Evolutionary conservation across 169 alveolate genomes (phyloP).

Genomic region (Perkinsus chesapeaki): DNA sequence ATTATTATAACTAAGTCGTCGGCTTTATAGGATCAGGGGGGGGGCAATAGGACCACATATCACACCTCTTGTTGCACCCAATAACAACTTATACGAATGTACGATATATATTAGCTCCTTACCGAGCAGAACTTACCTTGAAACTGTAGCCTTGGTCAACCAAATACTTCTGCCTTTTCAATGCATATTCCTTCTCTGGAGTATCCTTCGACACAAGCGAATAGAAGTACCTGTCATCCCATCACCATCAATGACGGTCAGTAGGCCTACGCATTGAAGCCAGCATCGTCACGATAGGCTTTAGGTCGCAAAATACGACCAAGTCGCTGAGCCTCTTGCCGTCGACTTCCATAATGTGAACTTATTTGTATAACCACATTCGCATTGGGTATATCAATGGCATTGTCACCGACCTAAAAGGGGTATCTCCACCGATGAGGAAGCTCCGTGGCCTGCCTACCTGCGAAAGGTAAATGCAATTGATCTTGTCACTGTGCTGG

Average conservation of each 20-base stretch:
- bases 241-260: not conserved
- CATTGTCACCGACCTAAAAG: conserved; percentile 98
- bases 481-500: not conserved
- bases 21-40: too few relatives aligned
- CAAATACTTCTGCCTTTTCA: conserved; percentile 91
- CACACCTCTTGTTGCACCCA: too few relatives aligned
- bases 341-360: conserved; percentile 93
- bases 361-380: conserved; percentile 97
- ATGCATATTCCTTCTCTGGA: conserved; percentile 92
- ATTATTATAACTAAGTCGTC: too few relatives aligned
- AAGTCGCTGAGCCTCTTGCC: conserved; percentile 98
- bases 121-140: conserved; percentile 22
- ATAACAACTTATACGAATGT: too few relatives aligned
- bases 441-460: not conserved
- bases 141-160: conserved; percentile 79
- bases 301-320: conserved; percentile 99
- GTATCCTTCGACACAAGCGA: conserved; percentile 94
- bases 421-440: not conserved
- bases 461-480: not conserved
- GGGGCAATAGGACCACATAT: too few relatives aligned
- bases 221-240: conserved; percentile 88
- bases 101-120: too few relatives aligned
- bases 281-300: conserved; percentile 63
- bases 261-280: conserved; percentile 30
- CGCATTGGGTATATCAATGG: conserved; percentile 98